Conservation (phyloP, 2,329 filamentous ascomycete species). For the Calonectria hongkongensis region DNA sequence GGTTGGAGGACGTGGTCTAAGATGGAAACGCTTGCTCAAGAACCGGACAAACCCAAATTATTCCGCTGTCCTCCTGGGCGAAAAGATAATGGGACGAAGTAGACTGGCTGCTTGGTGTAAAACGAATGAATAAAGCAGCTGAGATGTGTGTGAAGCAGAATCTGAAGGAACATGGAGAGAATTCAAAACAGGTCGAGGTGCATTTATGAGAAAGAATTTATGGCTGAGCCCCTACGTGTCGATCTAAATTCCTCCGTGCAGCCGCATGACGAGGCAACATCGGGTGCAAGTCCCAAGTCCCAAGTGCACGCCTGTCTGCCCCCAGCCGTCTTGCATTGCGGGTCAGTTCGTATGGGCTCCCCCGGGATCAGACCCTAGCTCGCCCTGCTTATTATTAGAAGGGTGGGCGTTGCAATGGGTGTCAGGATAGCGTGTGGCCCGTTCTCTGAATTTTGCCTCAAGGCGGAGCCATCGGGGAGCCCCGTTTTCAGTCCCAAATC, state of each 20-base stretch:
- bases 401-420: conserved; percentile 12
- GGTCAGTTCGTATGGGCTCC: conserved; percentile 20
- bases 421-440: conserved; percentile 25
- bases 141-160: not conserved
- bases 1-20: not conserved
- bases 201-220: conserved; percentile 26
- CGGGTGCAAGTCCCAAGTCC: not conserved
- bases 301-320: conserved; percentile 4
- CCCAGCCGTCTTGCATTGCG: conserved; percentile 1
- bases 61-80: not conserved
- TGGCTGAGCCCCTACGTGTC: conserved; percentile 7
- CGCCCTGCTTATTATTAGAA: conserved; percentile 21
- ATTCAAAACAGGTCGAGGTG: not conserved
- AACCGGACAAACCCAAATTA: not conserved
- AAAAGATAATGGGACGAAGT: not conserved
- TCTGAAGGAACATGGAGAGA: not conserved
- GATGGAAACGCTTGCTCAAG: not conserved
- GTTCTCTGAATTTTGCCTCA: conserved; percentile 11
- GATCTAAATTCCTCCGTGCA: conserved; percentile 11
- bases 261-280: conserved; percentile 8
- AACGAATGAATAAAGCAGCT: conserved; percentile 2
- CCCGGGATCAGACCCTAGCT: conserved; percentile 1
- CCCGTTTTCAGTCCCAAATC: conserved; percentile 7
- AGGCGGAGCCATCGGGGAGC: conserved; percentile 19
- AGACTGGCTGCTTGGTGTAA: not conserved